Evolutionary conservation across 345 rosid genomes (phyloP), one percentile per base, ranked within the genome.

Genomic region (Conringia planisiliqua): DNA sequence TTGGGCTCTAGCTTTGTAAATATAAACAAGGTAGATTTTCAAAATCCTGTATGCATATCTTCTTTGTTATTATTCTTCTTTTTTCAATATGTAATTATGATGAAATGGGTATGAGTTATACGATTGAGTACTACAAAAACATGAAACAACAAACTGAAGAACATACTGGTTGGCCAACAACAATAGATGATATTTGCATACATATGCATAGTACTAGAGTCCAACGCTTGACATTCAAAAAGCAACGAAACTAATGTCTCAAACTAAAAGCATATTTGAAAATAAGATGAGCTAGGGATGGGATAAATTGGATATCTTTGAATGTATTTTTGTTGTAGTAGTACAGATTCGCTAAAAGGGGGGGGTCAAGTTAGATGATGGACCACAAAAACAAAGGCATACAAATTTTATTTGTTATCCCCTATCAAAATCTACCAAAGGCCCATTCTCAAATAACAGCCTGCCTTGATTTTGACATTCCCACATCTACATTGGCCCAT

Each of bases 381-480:
- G 72, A 68, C 62, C 72, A 68, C 72, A 54, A 55, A 38, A 30
- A 64, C 46, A 62, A 14, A 24, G 14, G 13, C 36, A 62, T 42
- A n/a, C 32, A 42, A 42, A 24, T n/a, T 54, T 54, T 54, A 10
- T 50, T 50, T 13, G 59, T 50, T 50, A 35, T 33, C 35, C 8
- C 22, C 18, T 26, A 10, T 24, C 71, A 66, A 62, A n/a, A n/a
- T 43, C 22, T 51, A 20, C 14, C 16, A 10, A 68, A 32, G 51
- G 51, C 72, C 72, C 38, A 54, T 26, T 26, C n/a, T 4, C 40
- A 54, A 16, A 54, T 16, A 24, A 39, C 50, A 68, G 40, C 39
- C 40, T 27, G 29, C 72, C 62, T 27, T 55, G 63, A 55, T 68
- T 26, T 68, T 27, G 63, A 68, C 63, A 69, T 68, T 40, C 7